Evolutionary conservation across 140 eudicot genomes (phyloP), one percentile per base, ranked within the genome.

Genomic region (Senecio squalidus): DNA sequence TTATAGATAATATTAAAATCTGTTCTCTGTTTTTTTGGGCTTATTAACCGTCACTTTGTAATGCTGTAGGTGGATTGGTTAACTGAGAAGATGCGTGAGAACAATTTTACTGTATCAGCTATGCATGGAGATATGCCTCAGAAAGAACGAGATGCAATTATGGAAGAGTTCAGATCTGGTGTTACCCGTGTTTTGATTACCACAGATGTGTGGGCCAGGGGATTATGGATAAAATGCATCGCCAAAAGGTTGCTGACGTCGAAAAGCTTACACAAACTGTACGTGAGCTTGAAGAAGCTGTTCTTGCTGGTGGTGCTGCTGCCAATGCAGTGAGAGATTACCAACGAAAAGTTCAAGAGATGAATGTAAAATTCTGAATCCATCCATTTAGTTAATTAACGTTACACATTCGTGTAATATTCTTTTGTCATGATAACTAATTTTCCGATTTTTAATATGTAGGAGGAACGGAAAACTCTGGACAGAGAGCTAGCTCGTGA

Each of bases 271-370:
- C 88, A 29, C 95, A 86, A 75, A 86, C 97, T 2, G 97, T 90
- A 27, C 94, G 72, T 60, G 97, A 90, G 70, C 90, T 90, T 65
- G 97, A 90, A 71, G 97, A 90, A 76, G 94, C 97, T 64, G 97
- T 90, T 69, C 88, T 90, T 71, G 95, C 97, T 55, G 97, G 97
- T 68, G 97, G 95, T 66, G 97, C 97, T 30, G 94, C 97, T 74
- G 97, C 97, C 6, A 90, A 90, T 80, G 97, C 95, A 66, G 97
- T 90, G 55, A 73, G 97, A 59, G 97, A 90, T 78, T 90, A 90
- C 65, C 97, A 90, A 73, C 76, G 97, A 39, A 86, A 90, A 90
- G 94, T 90, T 66, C 97, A 90, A 72, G 97, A 90, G 77, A 83
- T 90, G 94, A 90, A 80, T 78, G 97, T 90, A 83, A 78, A 64